These are phyloP conservation scores for Crithidia bombi DNA, from an alignment of 208 protist genomes.

Conservation along the genomic window DNA sequence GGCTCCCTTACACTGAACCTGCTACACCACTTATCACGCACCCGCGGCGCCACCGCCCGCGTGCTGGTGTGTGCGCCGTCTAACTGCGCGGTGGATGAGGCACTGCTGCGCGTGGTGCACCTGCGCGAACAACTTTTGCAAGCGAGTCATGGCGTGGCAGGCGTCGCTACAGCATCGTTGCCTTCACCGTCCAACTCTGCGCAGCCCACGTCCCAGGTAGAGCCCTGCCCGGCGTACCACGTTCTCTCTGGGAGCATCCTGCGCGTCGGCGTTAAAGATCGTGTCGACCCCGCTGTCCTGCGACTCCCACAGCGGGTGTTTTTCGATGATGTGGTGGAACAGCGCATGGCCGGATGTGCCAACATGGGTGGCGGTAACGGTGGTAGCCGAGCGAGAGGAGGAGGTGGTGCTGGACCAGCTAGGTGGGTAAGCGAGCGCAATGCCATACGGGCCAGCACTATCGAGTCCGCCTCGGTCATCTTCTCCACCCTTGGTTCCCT, in stretches of 20 bases:
- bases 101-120: slow-evolving; percentile 64
- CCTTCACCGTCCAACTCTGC: neutral
- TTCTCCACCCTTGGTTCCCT: slow-evolving; percentile 87
- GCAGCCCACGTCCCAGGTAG: neutral
- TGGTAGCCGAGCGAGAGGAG: neutral
- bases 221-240: slow-evolving; percentile 7
- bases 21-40: slow-evolving; percentile 51
- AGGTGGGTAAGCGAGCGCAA: slow-evolving; percentile 4
- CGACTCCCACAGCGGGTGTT: slow-evolving; percentile 51
- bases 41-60: slow-evolving; percentile 15
- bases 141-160: neutral
- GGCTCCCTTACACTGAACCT: slow-evolving; percentile 69
- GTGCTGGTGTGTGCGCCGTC: slow-evolving; percentile 86
- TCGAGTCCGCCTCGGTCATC: slow-evolving; percentile 51
- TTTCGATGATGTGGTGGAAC: slow-evolving; percentile 61
- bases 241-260: slow-evolving; percentile 30
- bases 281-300: slow-evolving; percentile 66
- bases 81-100: slow-evolving; percentile 89
- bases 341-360: neutral
- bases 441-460: slow-evolving; percentile 25
- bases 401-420: neutral
- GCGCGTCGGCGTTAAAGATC: slow-evolving; percentile 74
- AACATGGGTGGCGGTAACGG: neutral
- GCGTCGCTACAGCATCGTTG: neutral
- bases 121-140: slow-evolving; percentile 39